These are phyloP conservation scores for Entrophospora sp. DNA, from an alignment of 192 early-diverging fungal species.

Conservation along the genomic window DNA sequence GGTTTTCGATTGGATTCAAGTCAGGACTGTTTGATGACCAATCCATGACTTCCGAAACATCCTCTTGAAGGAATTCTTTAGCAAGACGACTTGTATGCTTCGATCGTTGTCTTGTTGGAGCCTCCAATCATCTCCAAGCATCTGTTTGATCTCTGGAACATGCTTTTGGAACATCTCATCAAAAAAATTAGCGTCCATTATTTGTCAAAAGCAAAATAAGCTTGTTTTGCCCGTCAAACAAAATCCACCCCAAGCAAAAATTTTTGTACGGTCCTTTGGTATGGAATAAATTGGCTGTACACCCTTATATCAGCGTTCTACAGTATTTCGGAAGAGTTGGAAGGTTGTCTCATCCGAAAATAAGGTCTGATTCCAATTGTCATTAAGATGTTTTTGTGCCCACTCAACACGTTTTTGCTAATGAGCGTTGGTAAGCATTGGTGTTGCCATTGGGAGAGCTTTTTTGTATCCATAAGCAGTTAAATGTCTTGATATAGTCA, in stretches of 20 bases:
- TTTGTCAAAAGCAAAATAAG: background rate
- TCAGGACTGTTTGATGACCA: constrained; percentile 1
- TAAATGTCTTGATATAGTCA: background rate
- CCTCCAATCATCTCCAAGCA: background rate
- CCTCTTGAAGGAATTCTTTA: background rate
- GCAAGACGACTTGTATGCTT: constrained; percentile 9
- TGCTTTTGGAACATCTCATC: background rate
- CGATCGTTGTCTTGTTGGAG: constrained; percentile 4
- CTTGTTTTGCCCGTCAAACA: background rate
- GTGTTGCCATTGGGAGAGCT: background rate
- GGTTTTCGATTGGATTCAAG: too few relatives aligned
- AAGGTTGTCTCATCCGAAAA: constrained; percentile 5
- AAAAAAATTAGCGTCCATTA: constrained; percentile 12
- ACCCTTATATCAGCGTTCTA: background rate
- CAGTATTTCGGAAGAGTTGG: background rate
- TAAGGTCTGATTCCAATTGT: background rate
- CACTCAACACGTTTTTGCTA: background rate
- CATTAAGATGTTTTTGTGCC: constrained; percentile 7
- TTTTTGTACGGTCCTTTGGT: constrained; percentile 1
- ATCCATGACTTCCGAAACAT: background rate
- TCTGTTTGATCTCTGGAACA: background rate
- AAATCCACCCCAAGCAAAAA: constrained; percentile 12
- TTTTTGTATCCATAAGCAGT: background rate
- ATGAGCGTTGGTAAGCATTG: background rate
- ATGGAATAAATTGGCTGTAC: too few relatives aligned